These are phyloP conservation scores for Neodidymelliopsis sp. DNA, from an alignment of 2,329 filamentous ascomycete genomes.

Conservation along the genomic window DNA sequence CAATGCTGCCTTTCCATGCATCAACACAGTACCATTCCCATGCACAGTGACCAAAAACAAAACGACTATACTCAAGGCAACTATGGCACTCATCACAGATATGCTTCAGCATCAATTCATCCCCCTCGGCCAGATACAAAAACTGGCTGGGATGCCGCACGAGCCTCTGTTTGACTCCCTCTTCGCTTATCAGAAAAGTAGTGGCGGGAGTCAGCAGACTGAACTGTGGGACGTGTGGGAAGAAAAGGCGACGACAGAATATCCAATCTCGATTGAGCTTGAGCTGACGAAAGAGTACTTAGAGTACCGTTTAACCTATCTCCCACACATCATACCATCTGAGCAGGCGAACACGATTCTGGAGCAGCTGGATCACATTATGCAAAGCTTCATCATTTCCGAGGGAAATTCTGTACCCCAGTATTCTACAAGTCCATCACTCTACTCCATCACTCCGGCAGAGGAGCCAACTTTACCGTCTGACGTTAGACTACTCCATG, in stretches of 20 bases:
- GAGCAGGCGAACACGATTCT: slow-evolving; percentile 74
- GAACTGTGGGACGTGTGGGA: slow-evolving; percentile 66
- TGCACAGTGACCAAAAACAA: slow-evolving; percentile 65
- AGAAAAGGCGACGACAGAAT: slow-evolving; percentile 77
- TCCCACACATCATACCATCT: slow-evolving; percentile 68
- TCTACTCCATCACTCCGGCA: slow-evolving; percentile 74
- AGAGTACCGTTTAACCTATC: slow-evolving; percentile 71
- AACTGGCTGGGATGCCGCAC: slow-evolving; percentile 70
- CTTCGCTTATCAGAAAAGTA: slow-evolving; percentile 78
- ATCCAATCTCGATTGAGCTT: slow-evolving; percentile 81
- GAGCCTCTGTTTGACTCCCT: slow-evolving; percentile 81
- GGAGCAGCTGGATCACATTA: slow-evolving; percentile 72
- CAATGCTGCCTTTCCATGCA: slow-evolving; percentile 74
- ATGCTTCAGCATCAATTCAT: slow-evolving; percentile 75
- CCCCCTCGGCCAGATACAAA: slow-evolving; percentile 75
- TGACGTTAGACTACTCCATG: slow-evolving; percentile 70
- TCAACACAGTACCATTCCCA: slow-evolving; percentile 79
- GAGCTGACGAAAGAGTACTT: slow-evolving; percentile 65
- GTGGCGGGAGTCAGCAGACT: slow-evolving; percentile 25
- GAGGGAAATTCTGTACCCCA: slow-evolving; percentile 53
- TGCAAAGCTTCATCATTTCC: slow-evolving; percentile 66
- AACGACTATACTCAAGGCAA: slow-evolving; percentile 63
- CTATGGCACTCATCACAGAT: slow-evolving; percentile 70
- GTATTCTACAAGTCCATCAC: slow-evolving; percentile 35
- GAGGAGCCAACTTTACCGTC: slow-evolving; percentile 64